phyloP scores from a whole-genome alignment of 192 early-diverging fungal species.

The Entomortierella chlamydospora region DNA sequence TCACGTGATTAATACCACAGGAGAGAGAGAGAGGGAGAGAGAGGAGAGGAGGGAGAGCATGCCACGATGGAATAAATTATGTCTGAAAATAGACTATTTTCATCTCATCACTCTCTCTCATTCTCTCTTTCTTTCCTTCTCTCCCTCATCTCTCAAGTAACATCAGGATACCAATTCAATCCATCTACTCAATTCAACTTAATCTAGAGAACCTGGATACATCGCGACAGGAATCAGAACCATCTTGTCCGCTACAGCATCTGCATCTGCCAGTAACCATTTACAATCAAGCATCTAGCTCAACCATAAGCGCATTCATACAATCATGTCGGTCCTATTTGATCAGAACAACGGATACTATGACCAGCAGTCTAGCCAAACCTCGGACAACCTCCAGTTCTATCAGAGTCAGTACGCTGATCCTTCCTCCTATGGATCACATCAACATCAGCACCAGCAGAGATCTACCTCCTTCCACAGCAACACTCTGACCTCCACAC shows the following conservation, averaged over 20 bases:
- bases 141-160: too few relatives aligned
- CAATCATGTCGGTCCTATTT: constrained; percentile 36
- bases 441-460: constrained; percentile 25
- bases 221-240: too few relatives aligned
- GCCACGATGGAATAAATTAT: not conserved
- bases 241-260: too few relatives aligned
- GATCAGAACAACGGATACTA: constrained; percentile 40
- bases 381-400: constrained; percentile 66
- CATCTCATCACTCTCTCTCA: constrained; percentile 2
- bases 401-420: constrained; percentile 64
- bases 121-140: not conserved
- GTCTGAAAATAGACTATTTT: not conserved
- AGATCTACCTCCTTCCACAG: constrained; percentile 40
- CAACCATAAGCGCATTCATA: not conserved
- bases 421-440: constrained; percentile 42
- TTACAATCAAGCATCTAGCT: too few relatives aligned
- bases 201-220: too few relatives aligned
- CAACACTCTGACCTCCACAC: constrained; percentile 38
- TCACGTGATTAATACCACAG: too few relatives aligned
- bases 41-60: not conserved
- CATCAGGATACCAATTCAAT: not conserved
- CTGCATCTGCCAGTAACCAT: too few relatives aligned
- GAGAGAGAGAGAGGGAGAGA: not conserved
- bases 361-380: constrained; percentile 26
- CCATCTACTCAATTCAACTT: too few relatives aligned